Base-by-base conservation (phyloP, 1,139 yeast genomes). In the Spencermartinsiella ligniputridi region DNA sequence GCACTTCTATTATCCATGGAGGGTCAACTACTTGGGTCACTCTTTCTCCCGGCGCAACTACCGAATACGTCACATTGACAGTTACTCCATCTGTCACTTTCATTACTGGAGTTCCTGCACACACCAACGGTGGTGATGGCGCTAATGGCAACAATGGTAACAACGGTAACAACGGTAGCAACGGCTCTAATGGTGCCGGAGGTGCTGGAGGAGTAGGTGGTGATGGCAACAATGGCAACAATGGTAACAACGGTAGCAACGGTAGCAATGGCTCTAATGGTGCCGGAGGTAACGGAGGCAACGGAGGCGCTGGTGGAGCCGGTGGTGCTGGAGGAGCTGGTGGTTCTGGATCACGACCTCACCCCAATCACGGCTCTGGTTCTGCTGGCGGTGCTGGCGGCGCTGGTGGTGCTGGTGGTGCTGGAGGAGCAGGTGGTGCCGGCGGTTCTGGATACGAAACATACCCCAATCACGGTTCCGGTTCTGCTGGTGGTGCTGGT, bases 151-250 rank as follows among this genome's bases (percentile, higher is more conserved):
- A 37, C 15, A 37, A 30, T n/a, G 29, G 36, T 2, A 38, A 32
- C 5, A 37, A 25, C 9, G 39, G 34, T 13, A 30, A 42, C 12
- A 35, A 30, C n/a, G 45, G 45, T 17, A 13, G 32, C 38, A 40
- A 30, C 18, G 40, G 37, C n/a, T 41, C 41, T 16, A 35, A 27
- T 11, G 49, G 47, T 34, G n/a, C 6, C 36, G 12, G 12, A 11
- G 49, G 52, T 15, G n/a, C 39, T 16, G 48, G 46, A 21, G 45
- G 39, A 3, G 41, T 42, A 25, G 48, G 48, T 15, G 49, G 45
- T 29, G 39, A 19, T 17, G 50, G 50, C 8, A 25, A 27, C 16
- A n/a, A n/a, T n/a, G 37, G 41, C 27, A 40, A 39, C n/a, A 30
- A 39, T 18, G 41, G 37, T 11, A 27, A 32, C 13, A 48, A 24